Conservation (phyloP, 1,284 basidiomycete genomes). For the Fistulinella staudtii region DNA sequence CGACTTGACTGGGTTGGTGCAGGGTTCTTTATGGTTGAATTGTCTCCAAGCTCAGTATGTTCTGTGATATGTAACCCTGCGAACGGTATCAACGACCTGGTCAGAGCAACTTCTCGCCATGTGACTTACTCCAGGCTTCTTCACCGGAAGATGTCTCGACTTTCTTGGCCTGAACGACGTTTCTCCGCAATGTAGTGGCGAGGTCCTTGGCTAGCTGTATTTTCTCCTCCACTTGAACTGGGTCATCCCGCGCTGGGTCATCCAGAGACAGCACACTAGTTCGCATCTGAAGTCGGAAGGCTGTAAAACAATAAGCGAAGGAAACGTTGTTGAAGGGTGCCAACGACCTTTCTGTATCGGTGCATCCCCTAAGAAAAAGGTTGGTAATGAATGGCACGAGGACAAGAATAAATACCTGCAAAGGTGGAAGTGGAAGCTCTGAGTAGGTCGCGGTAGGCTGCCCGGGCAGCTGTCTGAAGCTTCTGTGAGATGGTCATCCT, state of each 20-base stretch:
- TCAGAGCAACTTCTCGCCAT: slow-evolving; percentile 15
- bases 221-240: slow-evolving; percentile 48
- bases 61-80: slow-evolving; percentile 61
- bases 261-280: slow-evolving; percentile 42
- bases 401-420: slow-evolving; percentile 39
- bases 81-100: slow-evolving; percentile 1
- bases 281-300: slow-evolving; percentile 67
- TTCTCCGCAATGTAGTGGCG: slow-evolving; percentile 62
- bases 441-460: slow-evolving; percentile 67
- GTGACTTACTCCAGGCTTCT: slow-evolving; percentile 53
- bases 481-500: slow-evolving; percentile 44
- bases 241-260: slow-evolving; percentile 40
- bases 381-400: background rate
- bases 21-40: slow-evolving; percentile 62
- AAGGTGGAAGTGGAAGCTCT: slow-evolving; percentile 66
- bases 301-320: slow-evolving; percentile 35
- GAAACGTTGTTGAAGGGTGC: slow-evolving; percentile 5
- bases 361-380: slow-evolving; percentile 45
- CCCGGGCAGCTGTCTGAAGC: slow-evolving; percentile 53
- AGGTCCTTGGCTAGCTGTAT: slow-evolving; percentile 58
- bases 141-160: slow-evolving; percentile 32
- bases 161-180: slow-evolving; percentile 66
- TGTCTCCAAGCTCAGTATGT: slow-evolving; percentile 72
- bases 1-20: slow-evolving; percentile 42
- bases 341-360: slow-evolving; percentile 48